Conservation (phyloP, 2,329 filamentous ascomycete genomes). For the Alternaria sp. region DNA sequence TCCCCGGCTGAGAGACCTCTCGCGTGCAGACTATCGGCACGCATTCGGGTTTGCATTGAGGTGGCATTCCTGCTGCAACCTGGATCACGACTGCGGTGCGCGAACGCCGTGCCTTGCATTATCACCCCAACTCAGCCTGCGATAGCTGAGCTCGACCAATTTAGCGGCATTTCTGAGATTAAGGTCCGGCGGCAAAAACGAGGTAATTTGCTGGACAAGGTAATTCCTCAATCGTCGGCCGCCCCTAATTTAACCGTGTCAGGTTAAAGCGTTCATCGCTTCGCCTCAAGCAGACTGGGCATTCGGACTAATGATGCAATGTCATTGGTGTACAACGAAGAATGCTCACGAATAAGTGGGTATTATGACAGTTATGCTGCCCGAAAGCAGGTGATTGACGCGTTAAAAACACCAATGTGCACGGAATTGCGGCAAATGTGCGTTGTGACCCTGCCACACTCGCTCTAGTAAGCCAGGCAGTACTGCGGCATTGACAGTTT, state of each 20-base stretch:
- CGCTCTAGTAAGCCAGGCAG: constrained; percentile 34
- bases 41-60: constrained; percentile 25
- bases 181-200: constrained; percentile 40
- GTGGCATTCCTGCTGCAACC: constrained; percentile 31
- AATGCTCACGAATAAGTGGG: constrained; percentile 13
- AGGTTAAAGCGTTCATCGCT: constrained; percentile 23
- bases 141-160: constrained; percentile 30
- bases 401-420: constrained; percentile 27
- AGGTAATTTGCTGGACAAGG: constrained; percentile 29
- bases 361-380: constrained; percentile 23
- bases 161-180: constrained; percentile 33
- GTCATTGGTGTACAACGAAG: constrained; percentile 24
- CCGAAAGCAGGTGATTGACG: constrained; percentile 15
- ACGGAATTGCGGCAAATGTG: constrained; percentile 25
- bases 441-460: constrained; percentile 20
- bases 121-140: constrained; percentile 27
- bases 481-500: constrained; percentile 34
- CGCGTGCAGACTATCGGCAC: constrained; percentile 13
- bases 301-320: constrained; percentile 14
- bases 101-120: constrained; percentile 41
- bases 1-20: constrained; percentile 9
- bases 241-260: constrained; percentile 35
- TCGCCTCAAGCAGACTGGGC: constrained; percentile 18
- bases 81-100: constrained; percentile 40
- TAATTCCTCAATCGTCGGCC: constrained; percentile 14